Base-by-base conservation (phyloP, 768 basidiomycete genomes). In the Podaxis sp. region DNA sequence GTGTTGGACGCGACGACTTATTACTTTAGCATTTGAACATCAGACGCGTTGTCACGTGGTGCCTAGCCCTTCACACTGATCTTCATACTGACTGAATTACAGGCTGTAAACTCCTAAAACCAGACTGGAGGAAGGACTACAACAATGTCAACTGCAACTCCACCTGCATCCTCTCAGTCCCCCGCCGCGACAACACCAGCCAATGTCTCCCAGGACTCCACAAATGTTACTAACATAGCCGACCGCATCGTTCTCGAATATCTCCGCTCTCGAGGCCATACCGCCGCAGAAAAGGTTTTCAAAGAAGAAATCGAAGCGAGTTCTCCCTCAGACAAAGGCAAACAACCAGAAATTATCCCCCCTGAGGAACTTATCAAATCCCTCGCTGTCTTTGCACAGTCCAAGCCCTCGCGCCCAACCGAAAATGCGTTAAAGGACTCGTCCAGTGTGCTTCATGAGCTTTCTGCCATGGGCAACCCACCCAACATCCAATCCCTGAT, bases 401-500 rank as follows among this genome's bases (percentile, higher is more conserved):
- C 58, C 17, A 90, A 88, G 69, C 81, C 87, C 24, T 80, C 85
- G 0, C 80, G 82, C 37, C 83, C 87, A 2, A 86, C 88, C 10
- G 88, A 91, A 69, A 91, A 91, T 73, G 79, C 84, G 2, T 74
- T 91, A 66, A 90, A 87, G 70, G 89, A 91, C 48, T 83, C 84
- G 8, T 69, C 80, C 46, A 86, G 74, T 70, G 88, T 90, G 36
- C 72, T 91, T 56, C 85, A 89, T 69, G 88, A 89, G 68, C 76
- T 93, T 13, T 82, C 81, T 1, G 78, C 86, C 4, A 84, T 88
- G 81, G 87, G 87, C 15, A 91, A 86, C 68, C 83, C 89, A 2
- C 75, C 83, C 22, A 90, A 83, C 68, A 87, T 92, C 60, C 91
- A 91, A 71, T 88, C 83, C 68, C 78, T 93, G 58, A 87, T 93